Evolutionary conservation across 1,284 basidiomycete genomes (phyloP).

Genomic region (Microbotryum violaceum): DNA sequence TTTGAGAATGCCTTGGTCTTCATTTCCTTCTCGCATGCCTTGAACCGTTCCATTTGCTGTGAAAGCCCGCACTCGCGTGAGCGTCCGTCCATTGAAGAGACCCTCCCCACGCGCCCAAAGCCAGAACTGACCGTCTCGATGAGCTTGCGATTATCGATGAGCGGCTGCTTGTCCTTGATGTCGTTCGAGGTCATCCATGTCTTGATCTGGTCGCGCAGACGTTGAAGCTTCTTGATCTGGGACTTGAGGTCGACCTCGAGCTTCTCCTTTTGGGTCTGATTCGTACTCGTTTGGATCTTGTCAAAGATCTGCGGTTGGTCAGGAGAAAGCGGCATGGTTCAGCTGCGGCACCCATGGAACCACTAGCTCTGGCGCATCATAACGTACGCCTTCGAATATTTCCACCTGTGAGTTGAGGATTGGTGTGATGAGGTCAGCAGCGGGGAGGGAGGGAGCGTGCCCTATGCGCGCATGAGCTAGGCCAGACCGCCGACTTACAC

Average conservation of each 20-base stretch:
- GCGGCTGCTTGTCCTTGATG: constrained; percentile 95
- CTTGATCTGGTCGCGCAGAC: constrained; percentile 97
- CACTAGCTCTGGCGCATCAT: too few species aligned
- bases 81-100: neutral
- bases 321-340: neutral
- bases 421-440: constrained; percentile 1
- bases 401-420: constrained; percentile 48
- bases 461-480: neutral
- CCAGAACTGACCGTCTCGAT: constrained; percentile 83
- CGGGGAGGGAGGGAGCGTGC: too few species aligned
- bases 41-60: constrained; percentile 99
- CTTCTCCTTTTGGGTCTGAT: constrained; percentile 95
- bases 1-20: constrained; percentile 99
- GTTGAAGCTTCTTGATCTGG: constrained; percentile 98
- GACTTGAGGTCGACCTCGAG: constrained; percentile 90
- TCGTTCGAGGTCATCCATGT: constrained; percentile 97
- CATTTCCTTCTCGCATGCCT: constrained; percentile 99
- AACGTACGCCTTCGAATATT: constrained; percentile 63
- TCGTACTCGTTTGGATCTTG: constrained; percentile 84
- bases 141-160: constrained; percentile 86
- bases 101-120: neutral
- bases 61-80: neutral
- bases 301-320: constrained; percentile 59
- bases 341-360: neutral
- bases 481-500: constrained; percentile 44